phyloP scores from a whole-genome alignment of 257 asterid species.

The Nicotiana attenuata region DNA sequence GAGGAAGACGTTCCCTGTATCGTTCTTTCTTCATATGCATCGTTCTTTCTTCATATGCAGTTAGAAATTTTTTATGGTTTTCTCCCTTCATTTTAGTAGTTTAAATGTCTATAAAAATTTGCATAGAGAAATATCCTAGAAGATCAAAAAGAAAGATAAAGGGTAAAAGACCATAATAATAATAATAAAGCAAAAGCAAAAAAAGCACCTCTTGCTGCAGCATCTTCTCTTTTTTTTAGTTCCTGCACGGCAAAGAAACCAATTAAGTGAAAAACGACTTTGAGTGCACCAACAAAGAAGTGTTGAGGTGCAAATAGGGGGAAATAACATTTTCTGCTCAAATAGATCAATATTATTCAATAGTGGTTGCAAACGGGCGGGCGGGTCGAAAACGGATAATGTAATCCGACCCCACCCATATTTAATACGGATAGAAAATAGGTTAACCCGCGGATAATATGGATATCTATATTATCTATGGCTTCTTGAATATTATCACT shows the following conservation, averaged over 20 bases:
- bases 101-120: background rate
- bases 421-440: too few species aligned
- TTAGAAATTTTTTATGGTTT: background rate
- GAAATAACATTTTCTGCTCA: background rate
- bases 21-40: background rate
- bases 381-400: too few species aligned
- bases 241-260: slow-evolving; percentile 8
- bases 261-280: background rate
- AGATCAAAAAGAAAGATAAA: background rate
- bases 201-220: slow-evolving; percentile 73
- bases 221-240: slow-evolving; percentile 23
- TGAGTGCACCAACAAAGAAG: background rate
- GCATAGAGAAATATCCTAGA: background rate
- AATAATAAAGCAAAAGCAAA: slow-evolving; percentile 8
- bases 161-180: background rate
- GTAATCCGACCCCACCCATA: too few species aligned
- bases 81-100: background rate
- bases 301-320: background rate
- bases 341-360: background rate
- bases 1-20: background rate
- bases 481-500: too few species aligned
- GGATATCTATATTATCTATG: too few species aligned
- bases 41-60: background rate
- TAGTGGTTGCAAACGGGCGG: too few species aligned
- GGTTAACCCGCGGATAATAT: too few species aligned